These are phyloP conservation scores for Brassica carinata DNA, from an alignment of 345 rosid genomes.

Conservation along the genomic window DNA sequence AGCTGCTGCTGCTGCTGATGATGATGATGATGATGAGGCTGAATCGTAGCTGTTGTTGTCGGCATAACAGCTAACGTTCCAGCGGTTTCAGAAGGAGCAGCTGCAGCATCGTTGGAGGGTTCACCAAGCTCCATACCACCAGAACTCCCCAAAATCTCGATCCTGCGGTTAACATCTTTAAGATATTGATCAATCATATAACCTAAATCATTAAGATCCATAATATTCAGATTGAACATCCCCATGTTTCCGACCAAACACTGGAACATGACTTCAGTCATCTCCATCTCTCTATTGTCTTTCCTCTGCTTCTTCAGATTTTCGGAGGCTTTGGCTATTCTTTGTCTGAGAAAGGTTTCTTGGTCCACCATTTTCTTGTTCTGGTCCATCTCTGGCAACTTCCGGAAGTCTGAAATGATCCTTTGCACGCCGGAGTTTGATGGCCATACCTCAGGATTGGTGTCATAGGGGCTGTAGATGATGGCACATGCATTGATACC, in stretches of 20 bases:
- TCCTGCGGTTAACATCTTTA: slow-evolving; percentile 27
- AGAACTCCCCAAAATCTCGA: not conserved
- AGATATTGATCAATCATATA: slow-evolving; percentile 32
- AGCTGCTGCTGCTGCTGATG: not conserved
- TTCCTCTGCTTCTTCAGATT: slow-evolving; percentile 23
- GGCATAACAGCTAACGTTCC: not conserved
- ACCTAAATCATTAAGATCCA: slow-evolving; percentile 41
- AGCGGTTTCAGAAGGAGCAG: not conserved
- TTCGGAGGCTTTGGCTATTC: slow-evolving; percentile 27
- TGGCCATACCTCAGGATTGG: not conserved
- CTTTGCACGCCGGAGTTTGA: not conserved
- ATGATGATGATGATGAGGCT: not conserved
- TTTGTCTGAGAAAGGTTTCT: slow-evolving; percentile 31
- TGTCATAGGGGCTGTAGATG: not conserved
- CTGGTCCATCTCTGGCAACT: slow-evolving; percentile 36
- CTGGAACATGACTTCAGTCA: slow-evolving; percentile 43
- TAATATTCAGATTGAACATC: slow-evolving; percentile 20
- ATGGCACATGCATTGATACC: slow-evolving; percentile 8
- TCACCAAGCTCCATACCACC: not conserved
- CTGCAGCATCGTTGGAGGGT: slow-evolving; percentile 14
- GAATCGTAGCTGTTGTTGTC: not conserved
- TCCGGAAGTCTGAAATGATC: not conserved
- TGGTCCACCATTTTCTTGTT: slow-evolving; percentile 41
- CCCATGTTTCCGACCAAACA: slow-evolving; percentile 16
- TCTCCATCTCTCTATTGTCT: slow-evolving; percentile 36